Evolutionary conservation across 371 early-diverging fungal species (phyloP).

Genomic region (Apophysomyces trapeziformis): DNA sequence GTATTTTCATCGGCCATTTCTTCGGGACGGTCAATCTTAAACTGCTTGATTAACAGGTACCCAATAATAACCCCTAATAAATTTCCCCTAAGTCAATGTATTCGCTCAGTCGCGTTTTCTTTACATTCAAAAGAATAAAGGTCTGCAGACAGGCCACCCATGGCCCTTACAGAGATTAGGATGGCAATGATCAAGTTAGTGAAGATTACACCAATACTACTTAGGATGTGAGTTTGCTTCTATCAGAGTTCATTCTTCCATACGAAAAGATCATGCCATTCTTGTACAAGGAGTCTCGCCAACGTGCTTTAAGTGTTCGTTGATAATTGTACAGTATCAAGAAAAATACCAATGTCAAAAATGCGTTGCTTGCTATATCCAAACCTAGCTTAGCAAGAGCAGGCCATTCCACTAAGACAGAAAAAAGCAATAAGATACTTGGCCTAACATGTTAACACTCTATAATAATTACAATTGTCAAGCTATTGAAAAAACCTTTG

Average conservation of each 20-base stretch:
- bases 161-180: conserved; percentile 35
- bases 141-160: conserved; percentile 47
- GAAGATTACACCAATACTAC: conserved; percentile 45
- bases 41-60: conserved; percentile 45
- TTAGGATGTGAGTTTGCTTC: not conserved
- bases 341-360: conserved; percentile 46
- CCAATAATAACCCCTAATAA: conserved; percentile 46
- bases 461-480: conserved; percentile 31
- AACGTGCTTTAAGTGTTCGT: conserved; percentile 39
- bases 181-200: conserved; percentile 44
- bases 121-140: conserved; percentile 55
- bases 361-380: conserved; percentile 45
- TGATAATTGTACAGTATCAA: conserved; percentile 45
- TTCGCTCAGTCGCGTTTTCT: not conserved
- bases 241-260: conserved; percentile 1
- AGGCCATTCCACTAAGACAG: conserved; percentile 47
- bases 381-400: conserved; percentile 49
- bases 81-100: too few species aligned
- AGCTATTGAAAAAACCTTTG: conserved; percentile 23
- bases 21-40: conserved; percentile 22
- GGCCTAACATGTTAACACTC: not conserved
- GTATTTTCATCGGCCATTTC: not conserved
- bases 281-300: conserved; percentile 38
- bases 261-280: conserved; percentile 50
- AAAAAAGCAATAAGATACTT: not conserved